Base-by-base conservation (phyloP, 2,329 filamentous ascomycete genomes). In the Monilinia laxa region DNA sequence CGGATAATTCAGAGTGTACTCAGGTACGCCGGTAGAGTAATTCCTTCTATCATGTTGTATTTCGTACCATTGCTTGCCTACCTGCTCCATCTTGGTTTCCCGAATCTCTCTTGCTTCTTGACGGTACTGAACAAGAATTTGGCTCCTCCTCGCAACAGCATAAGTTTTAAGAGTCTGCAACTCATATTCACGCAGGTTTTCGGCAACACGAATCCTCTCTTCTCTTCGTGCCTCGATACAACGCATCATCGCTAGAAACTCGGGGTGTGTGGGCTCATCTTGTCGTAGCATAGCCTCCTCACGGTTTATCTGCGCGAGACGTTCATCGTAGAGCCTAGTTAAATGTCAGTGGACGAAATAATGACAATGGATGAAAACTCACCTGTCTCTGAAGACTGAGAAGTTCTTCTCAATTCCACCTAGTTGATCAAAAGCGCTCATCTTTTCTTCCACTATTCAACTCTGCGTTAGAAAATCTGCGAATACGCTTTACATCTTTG, bases 51-150 rank as follows among this genome's bases (percentile, higher is more conserved):
- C 92, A 71, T 91, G 89, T 77, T 98, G 94, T 67, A 98, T 91
- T 72, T 94, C 90, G 78, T 96, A 97, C 84, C 94, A 96, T 71
- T 95, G 89, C 77, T 92, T 88, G 74, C 95, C 94, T 67, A 97
- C 87, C 67, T 89, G 84, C 70, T 93, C 90, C 40, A 98, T 83
- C 56, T 90, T 86, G 65, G 85, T 84, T 77, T 98, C 94, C 68
- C 95, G 87, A 71, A 90, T 85, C 75, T 96, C 91, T 65, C 95
- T 88, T 45, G 93, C 85, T 58, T 87, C 87, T 78, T 99, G 95
- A 77, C 93, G 93, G 78, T 91, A 98, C 74, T 97, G 93, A 68
- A 90, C 90, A 79, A 96, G 91, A 65, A 94, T 87, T 76, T 97
- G 93, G 64, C 92, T 87, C 70, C 93, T 87, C 72, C 93, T 90